Percentiles rank a stretch among this genome's conserved stretches.
These are phyloP conservation scores for Colletotrichum nymphaeae DNA, from an alignment of 2,329 filamentous ascomycete species.

Conservation along the genomic window DNA sequence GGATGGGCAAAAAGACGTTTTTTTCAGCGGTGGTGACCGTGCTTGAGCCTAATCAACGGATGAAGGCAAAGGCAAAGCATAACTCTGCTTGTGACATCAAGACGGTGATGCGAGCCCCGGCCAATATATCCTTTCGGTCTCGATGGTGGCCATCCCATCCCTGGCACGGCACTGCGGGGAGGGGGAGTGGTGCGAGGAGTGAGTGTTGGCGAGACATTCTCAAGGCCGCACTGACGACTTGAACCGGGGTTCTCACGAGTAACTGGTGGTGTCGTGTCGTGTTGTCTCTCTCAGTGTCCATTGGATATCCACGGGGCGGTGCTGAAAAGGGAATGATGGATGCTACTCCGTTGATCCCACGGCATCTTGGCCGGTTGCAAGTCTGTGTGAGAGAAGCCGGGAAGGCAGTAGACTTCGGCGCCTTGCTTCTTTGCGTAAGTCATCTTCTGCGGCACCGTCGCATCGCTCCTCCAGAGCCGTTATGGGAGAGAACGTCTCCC, in stretches of 20 bases:
- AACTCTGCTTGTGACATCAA: constrained; percentile 15
- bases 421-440: constrained; percentile 29
- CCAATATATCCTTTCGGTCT: constrained; percentile 27
- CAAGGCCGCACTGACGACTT: constrained; percentile 23
- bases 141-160: constrained; percentile 4
- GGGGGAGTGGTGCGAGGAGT: constrained; percentile 3
- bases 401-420: constrained; percentile 17
- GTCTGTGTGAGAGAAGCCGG: constrained; percentile 22
- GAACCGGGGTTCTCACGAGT: constrained; percentile 24
- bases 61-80: constrained; percentile 24
- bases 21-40: constrained; percentile 19
- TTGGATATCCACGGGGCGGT: constrained; percentile 10
- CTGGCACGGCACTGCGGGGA: constrained; percentile 6
- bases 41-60: constrained; percentile 27
- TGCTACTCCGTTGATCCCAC: constrained; percentile 20
- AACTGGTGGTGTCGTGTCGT: constrained; percentile 24
- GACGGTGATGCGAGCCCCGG: constrained; percentile 19
- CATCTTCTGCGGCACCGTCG: constrained; percentile 19
- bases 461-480: background rate
- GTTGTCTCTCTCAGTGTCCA: constrained; percentile 24
- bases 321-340: constrained; percentile 17
- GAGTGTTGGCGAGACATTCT: constrained; percentile 25
- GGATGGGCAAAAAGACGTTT: constrained; percentile 18
- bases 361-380: constrained; percentile 27
- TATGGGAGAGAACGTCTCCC: background rate